Percentiles rank a stretch among this genome's conserved stretches.
Conservation (phyloP, 1,284 basidiomycete genomes). For the Naganishia sp. region DNA sequence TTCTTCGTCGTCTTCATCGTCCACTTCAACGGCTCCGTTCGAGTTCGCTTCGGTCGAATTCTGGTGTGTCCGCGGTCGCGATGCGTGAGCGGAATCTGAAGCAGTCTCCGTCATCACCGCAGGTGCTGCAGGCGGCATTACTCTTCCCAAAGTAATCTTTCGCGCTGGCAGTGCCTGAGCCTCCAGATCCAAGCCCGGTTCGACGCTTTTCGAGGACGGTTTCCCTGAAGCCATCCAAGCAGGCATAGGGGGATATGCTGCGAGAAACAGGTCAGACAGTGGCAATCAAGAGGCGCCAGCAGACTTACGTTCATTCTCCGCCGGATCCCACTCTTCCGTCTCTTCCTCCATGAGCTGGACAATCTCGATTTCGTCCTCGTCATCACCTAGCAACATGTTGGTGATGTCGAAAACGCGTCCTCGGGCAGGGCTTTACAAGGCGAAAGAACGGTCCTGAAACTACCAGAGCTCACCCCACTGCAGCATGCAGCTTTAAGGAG, state of each 20-base stretch:
- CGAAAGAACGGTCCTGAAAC: too few relatives aligned
- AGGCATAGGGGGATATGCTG: slow-evolving; percentile 20
- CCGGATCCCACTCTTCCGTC: not conserved
- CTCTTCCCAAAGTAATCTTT: slow-evolving; percentile 14
- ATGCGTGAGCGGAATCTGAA: not conserved
- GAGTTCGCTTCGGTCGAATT: not conserved
- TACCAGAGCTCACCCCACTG: not conserved
- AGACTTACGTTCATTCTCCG: not conserved
- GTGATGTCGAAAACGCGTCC: not conserved
- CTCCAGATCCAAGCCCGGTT: not conserved
- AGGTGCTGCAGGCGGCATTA: not conserved
- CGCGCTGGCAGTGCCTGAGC: not conserved
- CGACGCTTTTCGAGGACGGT: not conserved
- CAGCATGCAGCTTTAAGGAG: not conserved
- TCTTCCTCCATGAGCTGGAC: not conserved
- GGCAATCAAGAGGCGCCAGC: too few relatives aligned
- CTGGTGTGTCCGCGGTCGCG: not conserved
- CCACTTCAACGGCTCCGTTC: not conserved
- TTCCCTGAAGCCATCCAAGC: slow-evolving; percentile 9
- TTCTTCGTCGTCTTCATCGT: slow-evolving; percentile 3
- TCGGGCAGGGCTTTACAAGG: not conserved
- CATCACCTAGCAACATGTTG: slow-evolving; percentile 14
- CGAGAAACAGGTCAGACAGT: not conserved
- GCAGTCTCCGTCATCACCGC: not conserved
- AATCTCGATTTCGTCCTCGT: slow-evolving; percentile 24